These are phyloP conservation scores for Pseudogymnoascus pannorum DNA, from an alignment of 2,329 filamentous ascomycete species.

Conservation along the genomic window DNA sequence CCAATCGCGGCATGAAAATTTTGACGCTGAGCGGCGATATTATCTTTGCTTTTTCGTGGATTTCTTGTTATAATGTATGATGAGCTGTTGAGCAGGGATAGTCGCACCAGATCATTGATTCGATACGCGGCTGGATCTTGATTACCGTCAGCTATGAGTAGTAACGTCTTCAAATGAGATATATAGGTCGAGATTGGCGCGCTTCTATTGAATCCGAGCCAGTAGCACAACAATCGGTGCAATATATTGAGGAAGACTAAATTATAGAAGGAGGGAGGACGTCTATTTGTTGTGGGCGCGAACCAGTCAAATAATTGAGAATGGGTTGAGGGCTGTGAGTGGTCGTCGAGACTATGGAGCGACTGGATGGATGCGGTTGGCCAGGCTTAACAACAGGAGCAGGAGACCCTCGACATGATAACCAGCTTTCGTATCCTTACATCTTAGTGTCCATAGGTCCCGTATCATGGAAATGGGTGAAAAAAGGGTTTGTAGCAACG, in stretches of 20 bases:
- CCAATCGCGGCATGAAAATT: background rate
- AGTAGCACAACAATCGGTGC: slow-evolving; percentile 4
- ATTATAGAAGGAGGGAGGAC: slow-evolving; percentile 1
- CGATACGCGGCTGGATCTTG: background rate
- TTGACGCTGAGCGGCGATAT: background rate
- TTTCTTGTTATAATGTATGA: slow-evolving; percentile 6
- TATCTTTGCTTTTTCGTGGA: background rate
- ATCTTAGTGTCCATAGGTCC: background rate
- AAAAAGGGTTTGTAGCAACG: background rate
- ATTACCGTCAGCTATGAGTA: background rate
- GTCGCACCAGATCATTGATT: background rate
- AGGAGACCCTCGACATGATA: background rate
- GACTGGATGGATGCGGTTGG: background rate
- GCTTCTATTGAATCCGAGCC: slow-evolving; percentile 2
- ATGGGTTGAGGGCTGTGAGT: background rate
- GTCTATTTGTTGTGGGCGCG: slow-evolving; percentile 8
- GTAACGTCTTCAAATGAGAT: background rate
- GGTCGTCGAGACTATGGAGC: background rate
- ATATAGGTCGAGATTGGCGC: background rate
- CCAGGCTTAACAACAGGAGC: background rate
- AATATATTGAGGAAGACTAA: background rate
- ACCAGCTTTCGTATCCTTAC: background rate
- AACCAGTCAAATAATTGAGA: background rate
- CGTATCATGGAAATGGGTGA: background rate
- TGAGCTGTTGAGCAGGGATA: slow-evolving; percentile 7